Conservation (phyloP, 75 land plant genomes). For the Pinus taeda region DNA sequence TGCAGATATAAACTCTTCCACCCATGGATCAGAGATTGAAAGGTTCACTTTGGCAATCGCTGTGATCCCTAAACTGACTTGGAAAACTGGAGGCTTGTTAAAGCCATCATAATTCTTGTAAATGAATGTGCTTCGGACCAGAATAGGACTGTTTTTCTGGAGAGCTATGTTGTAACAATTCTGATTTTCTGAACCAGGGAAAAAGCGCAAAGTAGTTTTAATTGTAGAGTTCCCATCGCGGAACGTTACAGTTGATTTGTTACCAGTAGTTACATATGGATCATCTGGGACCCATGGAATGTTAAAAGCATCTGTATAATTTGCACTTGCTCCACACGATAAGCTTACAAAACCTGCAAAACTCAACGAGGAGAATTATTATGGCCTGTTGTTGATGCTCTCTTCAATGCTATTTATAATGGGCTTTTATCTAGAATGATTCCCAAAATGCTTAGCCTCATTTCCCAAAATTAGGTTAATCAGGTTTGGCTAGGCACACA, state of each 20-base stretch:
- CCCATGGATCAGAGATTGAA: slow-evolving; percentile 43
- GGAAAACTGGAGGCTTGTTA: slow-evolving; percentile 41
- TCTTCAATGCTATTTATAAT: neutral
- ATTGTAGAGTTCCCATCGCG: slow-evolving; percentile 15
- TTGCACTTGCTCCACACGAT: slow-evolving; percentile 44
- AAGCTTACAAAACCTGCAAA: slow-evolving; percentile 62
- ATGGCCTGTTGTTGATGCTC: neutral
- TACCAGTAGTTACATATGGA: slow-evolving; percentile 35
- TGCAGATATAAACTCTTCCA: slow-evolving; percentile 58
- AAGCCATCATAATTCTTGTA: slow-evolving; percentile 63
- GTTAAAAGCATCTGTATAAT: slow-evolving; percentile 34
- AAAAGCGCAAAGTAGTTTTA: slow-evolving; percentile 38
- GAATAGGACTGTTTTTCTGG: slow-evolving; percentile 26
- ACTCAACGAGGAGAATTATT: slow-evolving; percentile 22
- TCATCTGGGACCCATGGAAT: slow-evolving; percentile 52
- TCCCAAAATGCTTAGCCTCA: neutral
- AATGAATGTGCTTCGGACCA: slow-evolving; percentile 49
- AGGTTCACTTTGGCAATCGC: slow-evolving; percentile 36
- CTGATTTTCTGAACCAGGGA: slow-evolving; percentile 28
- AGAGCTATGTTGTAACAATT: slow-evolving; percentile 46
- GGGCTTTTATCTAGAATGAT: neutral
- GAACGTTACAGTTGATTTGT: slow-evolving; percentile 21
- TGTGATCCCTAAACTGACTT: slow-evolving; percentile 44
- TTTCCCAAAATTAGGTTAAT: neutral
- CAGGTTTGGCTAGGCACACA: neutral